Percentiles rank a stretch among this genome's conserved stretches.
Conservation (phyloP, 2,329 filamentous ascomycete genomes). For the Penicillium occitanis region DNA sequence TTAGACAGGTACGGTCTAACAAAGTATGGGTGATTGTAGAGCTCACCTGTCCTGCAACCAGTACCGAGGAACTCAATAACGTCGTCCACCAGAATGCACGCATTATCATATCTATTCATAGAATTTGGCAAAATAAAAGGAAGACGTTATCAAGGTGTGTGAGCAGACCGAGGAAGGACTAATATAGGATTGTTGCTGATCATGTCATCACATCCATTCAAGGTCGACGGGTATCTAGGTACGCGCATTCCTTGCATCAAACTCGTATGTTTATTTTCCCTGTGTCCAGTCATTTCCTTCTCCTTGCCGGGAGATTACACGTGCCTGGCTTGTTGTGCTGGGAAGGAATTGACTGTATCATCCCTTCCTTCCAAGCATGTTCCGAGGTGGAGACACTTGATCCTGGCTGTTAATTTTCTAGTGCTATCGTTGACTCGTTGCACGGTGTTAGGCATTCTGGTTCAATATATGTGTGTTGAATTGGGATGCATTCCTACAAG, state of each 20-base stretch:
- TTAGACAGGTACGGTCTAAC: not conserved
- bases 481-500: not conserved
- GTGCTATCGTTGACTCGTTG: not conserved
- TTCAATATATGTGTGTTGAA: not conserved
- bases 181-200: not conserved
- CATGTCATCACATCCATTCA: not conserved
- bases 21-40: not conserved
- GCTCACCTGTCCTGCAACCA: conserved; percentile 1
- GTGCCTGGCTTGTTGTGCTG: not conserved
- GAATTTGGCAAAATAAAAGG: not conserved
- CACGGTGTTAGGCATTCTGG: not conserved
- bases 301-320: not conserved
- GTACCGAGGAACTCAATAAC: conserved; percentile 7
- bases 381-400: not conserved
- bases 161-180: not conserved
- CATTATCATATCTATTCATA: not conserved
- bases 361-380: conserved; percentile 13
- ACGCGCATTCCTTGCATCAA: conserved; percentile 7
- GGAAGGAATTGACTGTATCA: not conserved
- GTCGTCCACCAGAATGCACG: conserved; percentile 3
- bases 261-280: not conserved
- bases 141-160: not conserved
- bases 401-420: not conserved
- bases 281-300: not conserved
- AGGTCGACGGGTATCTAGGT: conserved; percentile 1